A percentile compares a stretch with the other conserved stretches of the same genome.
phyloP scores from a whole-genome alignment of 805 yeast species.

The Ogataea henricii region DNA sequence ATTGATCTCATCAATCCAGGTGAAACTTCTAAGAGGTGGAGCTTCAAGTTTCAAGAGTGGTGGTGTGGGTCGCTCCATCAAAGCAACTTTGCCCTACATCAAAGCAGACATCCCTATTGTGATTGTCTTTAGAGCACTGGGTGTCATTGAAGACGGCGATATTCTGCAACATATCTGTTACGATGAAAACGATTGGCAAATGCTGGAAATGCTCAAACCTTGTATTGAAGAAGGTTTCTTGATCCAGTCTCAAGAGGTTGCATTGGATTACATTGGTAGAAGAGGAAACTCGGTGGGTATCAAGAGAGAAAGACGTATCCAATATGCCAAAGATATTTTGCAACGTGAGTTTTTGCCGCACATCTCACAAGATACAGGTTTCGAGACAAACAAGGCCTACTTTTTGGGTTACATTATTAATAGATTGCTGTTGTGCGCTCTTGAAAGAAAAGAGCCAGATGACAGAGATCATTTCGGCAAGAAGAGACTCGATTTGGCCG shows the following conservation, averaged over 20 bases:
- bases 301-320: constrained; percentile 95
- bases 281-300: constrained; percentile 97
- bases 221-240: constrained; percentile 99
- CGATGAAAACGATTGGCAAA: constrained; percentile 98
- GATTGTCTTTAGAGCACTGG: constrained; percentile 94
- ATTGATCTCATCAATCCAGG: constrained; percentile 89
- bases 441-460: constrained; percentile 96
- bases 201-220: constrained; percentile 98
- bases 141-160: constrained; percentile 99
- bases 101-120: constrained; percentile 97
- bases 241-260: constrained; percentile 97
- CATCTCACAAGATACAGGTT: constrained; percentile 96
- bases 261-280: constrained; percentile 96
- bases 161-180: constrained; percentile 97
- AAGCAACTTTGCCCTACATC: constrained; percentile 94
- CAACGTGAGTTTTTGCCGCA: constrained; percentile 97
- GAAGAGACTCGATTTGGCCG: constrained; percentile 97
- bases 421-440: constrained; percentile 89
- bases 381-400: constrained; percentile 94
- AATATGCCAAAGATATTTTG: constrained; percentile 94
- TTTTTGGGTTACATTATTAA: constrained; percentile 98
- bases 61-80: constrained; percentile 75
- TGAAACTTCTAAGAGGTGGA: constrained; percentile 68
- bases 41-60: constrained; percentile 48
- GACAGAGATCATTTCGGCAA: constrained; percentile 99